phyloP scores from a whole-genome alignment of 2,329 filamentous ascomycete species.

The Microsporum ferrugineum region DNA sequence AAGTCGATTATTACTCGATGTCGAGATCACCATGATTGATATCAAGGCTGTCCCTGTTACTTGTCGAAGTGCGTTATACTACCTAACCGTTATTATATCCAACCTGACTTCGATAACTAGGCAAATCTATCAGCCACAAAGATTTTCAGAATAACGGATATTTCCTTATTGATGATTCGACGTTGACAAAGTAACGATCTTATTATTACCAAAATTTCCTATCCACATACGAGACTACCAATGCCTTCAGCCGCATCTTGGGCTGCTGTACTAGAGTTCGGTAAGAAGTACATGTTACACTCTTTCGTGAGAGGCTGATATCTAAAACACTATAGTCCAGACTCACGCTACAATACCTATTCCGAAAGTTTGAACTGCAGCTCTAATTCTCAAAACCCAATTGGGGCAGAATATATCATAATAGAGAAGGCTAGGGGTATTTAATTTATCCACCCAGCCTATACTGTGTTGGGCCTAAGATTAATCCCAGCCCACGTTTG shows the following conservation, averaged over 20 bases:
- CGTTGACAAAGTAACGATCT: conserved; percentile 17
- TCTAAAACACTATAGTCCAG: conserved; percentile 9
- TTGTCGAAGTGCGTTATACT: background rate
- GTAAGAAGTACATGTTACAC: conserved; percentile 8
- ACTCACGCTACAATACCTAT: conserved; percentile 12
- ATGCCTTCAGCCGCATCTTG: conserved; percentile 23
- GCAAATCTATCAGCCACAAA: background rate
- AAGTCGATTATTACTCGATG: too few species aligned
- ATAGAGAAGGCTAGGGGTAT: conserved; percentile 23
- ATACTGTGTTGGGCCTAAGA: conserved; percentile 1
- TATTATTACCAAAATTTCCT: conserved; percentile 25
- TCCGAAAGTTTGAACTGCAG: conserved; percentile 12
- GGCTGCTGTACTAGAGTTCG: conserved; percentile 21
- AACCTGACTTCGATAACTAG: background rate
- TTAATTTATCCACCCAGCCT: background rate
- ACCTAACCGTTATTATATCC: background rate
- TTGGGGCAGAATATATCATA: conserved; percentile 18
- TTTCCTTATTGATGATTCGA: conserved; percentile 20
- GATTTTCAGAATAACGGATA: conserved; percentile 20
- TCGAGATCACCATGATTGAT: too few species aligned
- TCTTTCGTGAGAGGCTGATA: background rate
- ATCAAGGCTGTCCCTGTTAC: background rate
- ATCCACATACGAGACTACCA: conserved; percentile 21
- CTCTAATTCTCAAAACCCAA: conserved; percentile 16
- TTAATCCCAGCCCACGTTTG: background rate